Evolutionary conservation across 495 filamentous ascomycete species (phyloP).

Genomic region (Penicillium waksmanii): DNA sequence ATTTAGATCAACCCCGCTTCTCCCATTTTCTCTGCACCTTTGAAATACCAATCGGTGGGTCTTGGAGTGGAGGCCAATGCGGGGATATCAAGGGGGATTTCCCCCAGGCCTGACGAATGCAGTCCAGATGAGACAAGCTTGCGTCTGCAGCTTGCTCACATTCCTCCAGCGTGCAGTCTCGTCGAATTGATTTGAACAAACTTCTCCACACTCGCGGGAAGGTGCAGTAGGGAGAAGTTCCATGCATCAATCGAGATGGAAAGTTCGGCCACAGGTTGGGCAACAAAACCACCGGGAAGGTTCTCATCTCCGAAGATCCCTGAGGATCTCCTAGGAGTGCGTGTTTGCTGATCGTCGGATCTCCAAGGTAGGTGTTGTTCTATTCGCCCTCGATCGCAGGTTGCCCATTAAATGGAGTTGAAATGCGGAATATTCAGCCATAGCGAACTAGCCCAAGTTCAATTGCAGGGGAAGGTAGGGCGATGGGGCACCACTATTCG

Average conservation of each 20-base stretch:
- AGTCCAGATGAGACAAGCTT: neutral
- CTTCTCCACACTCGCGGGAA: neutral
- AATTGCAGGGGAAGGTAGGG: neutral
- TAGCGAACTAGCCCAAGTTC: neutral
- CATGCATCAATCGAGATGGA: neutral
- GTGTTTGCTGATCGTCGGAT: neutral
- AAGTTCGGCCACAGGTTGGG: neutral
- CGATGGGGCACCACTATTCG: neutral
- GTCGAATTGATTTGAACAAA: neutral
- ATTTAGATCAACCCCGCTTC: neutral
- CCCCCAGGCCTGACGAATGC: neutral
- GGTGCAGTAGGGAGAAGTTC: constrained; percentile 1
- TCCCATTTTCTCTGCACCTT: neutral
- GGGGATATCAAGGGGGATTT: neutral
- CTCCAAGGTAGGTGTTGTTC: neutral
- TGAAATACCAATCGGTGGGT: neutral
- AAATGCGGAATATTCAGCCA: neutral
- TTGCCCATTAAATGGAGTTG: neutral
- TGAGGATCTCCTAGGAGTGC: neutral
- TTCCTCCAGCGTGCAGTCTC: neutral
- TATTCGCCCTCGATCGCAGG: neutral
- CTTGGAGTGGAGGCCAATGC: neutral
- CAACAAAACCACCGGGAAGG: neutral
- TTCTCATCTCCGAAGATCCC: neutral
- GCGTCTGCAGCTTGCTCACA: neutral